These are phyloP conservation scores for Canavalia gladiata DNA, from an alignment of 306 rosid species.

Conservation along the genomic window DNA sequence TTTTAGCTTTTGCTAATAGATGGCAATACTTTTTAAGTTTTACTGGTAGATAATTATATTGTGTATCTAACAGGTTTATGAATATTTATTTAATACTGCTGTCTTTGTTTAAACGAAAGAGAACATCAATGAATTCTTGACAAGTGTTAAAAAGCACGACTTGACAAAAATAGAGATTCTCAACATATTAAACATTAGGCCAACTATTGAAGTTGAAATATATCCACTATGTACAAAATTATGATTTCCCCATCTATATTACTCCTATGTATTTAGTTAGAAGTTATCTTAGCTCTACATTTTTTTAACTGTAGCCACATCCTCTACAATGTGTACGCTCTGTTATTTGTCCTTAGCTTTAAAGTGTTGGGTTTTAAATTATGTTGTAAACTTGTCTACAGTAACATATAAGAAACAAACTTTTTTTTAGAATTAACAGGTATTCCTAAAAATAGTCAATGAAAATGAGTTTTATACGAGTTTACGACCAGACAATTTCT, in stretches of 20 bases:
- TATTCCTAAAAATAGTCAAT: not conserved
- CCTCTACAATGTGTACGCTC: not conserved
- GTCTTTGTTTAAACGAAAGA: no score
- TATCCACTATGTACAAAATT: conserved; percentile 52
- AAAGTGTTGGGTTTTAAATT: conserved; percentile 1
- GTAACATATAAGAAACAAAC: conserved; percentile 3
- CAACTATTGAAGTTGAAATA: conserved; percentile 57
- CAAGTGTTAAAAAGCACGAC: conserved; percentile 54
- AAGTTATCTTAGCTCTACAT: not conserved
- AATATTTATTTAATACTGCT: conserved; percentile 48
- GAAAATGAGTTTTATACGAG: not conserved
- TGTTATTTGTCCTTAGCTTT: conserved; percentile 4
- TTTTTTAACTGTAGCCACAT: not conserved
- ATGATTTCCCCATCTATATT: not conserved
- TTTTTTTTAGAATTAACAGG: not conserved
- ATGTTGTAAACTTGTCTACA: not conserved
- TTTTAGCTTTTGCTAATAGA: not conserved
- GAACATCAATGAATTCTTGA: conserved; percentile 57
- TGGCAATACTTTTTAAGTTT: not conserved
- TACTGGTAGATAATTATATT: conserved; percentile 1
- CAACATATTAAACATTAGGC: conserved; percentile 71
- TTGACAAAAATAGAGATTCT: conserved; percentile 77
- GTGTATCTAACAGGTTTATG: conserved; percentile 62
- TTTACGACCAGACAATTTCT: not conserved
- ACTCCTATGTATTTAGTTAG: not conserved